These are phyloP conservation scores for Penicillium lagena DNA, from an alignment of 495 filamentous ascomycete genomes.

Conservation along the genomic window DNA sequence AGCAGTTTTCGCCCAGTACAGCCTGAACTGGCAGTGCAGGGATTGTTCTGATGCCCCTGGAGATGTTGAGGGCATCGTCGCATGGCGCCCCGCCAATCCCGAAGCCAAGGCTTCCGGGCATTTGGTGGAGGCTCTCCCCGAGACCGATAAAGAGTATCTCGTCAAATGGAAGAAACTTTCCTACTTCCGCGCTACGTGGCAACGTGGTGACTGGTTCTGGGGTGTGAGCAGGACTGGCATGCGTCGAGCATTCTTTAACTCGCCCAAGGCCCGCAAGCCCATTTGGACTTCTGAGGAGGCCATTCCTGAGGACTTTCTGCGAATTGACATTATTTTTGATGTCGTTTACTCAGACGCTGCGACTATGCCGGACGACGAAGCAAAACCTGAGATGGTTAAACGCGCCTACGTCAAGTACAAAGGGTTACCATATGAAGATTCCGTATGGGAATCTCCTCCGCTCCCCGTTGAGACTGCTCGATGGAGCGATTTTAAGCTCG, in stretches of 20 bases:
- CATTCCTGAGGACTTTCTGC: conserved; percentile 74
- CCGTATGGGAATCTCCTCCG: conserved; percentile 84
- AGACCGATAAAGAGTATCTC: conserved; percentile 80
- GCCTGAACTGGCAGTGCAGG: conserved; percentile 64
- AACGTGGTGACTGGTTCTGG: conserved; percentile 83
- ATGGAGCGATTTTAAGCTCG: conserved; percentile 75
- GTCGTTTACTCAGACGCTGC: conserved; percentile 53
- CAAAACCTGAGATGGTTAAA: conserved; percentile 40
- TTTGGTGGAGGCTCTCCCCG: conserved; percentile 49
- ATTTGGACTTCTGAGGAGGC: conserved; percentile 71
- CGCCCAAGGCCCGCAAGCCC: conserved; percentile 54
- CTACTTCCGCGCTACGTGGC: conserved; percentile 75
- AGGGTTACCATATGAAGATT: conserved; percentile 89
- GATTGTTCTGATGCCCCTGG: conserved; percentile 54
- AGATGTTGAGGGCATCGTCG: conserved; percentile 67
- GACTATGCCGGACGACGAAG: conserved; percentile 19
- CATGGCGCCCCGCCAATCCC: conserved; percentile 67
- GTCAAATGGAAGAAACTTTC: conserved; percentile 79
- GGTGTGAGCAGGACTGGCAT: conserved; percentile 58
- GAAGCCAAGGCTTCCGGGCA: conserved; percentile 35
- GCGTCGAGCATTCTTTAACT: conserved; percentile 69
- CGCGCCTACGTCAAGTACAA: conserved; percentile 81
- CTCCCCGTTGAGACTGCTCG: conserved; percentile 54
- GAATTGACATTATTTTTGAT: conserved; percentile 82
- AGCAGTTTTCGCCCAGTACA: conserved; percentile 49